These are phyloP conservation scores for Solanum corneliomulleri DNA, from an alignment of 257 asterid species.

Conservation along the genomic window DNA sequence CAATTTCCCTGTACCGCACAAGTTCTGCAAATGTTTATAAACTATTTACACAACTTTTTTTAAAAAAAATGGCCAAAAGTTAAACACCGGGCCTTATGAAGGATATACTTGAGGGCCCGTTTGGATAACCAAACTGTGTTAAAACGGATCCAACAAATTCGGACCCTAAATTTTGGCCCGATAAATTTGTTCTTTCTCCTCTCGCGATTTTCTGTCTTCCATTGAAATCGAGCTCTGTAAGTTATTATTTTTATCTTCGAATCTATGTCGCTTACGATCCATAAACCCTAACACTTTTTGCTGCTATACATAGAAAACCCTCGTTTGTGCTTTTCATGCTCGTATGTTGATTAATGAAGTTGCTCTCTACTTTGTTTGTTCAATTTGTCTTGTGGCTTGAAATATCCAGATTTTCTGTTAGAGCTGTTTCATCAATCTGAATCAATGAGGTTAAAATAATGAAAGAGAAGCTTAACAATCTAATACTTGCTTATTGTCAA, in stretches of 20 bases:
- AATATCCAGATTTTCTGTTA: not conserved
- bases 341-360: not conserved
- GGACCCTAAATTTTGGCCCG: not conserved
- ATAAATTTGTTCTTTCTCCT: not conserved
- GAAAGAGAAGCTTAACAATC: not conserved
- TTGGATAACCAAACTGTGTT: not conserved
- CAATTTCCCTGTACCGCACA: not conserved
- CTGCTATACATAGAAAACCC: not conserved
- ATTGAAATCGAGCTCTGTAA: not conserved
- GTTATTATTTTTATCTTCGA: not conserved
- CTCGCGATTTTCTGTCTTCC: not conserved
- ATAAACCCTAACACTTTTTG: not conserved
- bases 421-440: not conserved
- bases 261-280: not conserved
- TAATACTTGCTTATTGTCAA: not conserved
- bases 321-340: not conserved
- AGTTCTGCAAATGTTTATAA: not conserved
- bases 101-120: not conserved
- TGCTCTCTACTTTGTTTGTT: not conserved
- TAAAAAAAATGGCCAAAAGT: not conserved
- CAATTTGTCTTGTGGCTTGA: not conserved
- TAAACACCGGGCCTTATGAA: not conserved
- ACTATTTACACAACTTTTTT: not conserved
- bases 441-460: not conserved
- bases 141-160: not conserved